Conservation (phyloP, 1,139 yeast genomes). For the Scheffersomyces segobiensis region DNA sequence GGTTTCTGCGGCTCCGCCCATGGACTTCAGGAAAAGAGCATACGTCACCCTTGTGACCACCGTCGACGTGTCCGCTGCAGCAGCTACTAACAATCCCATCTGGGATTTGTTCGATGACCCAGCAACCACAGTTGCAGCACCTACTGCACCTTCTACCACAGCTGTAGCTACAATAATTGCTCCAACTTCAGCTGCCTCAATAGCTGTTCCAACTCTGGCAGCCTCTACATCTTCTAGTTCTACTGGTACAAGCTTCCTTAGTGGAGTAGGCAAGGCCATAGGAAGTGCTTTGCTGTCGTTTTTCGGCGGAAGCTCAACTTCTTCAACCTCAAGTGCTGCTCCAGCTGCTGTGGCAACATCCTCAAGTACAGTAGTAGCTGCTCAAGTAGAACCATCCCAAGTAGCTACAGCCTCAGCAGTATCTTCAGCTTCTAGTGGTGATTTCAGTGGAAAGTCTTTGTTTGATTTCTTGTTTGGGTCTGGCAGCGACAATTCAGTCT, state of each 20-base stretch:
- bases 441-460: conserved; percentile 10
- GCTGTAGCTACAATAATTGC: conserved; percentile 2
- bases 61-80: conserved; percentile 9
- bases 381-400: conserved; percentile 8
- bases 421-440: conserved; percentile 4
- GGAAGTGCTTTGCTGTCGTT: neutral
- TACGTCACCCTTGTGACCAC: conserved; percentile 19
- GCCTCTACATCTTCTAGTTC: conserved; percentile 4
- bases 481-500: conserved; percentile 4
- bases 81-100: conserved; percentile 7
- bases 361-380: conserved; percentile 7
- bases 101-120: conserved; percentile 13
- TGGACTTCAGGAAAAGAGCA: conserved; percentile 11
- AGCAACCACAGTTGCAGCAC: conserved; percentile 7
- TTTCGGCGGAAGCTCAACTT: neutral
- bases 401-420: conserved; percentile 6
- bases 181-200: conserved; percentile 10
- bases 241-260: neutral
- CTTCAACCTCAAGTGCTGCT: conserved; percentile 6
- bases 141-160: conserved; percentile 12
- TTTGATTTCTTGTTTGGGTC: conserved; percentile 12
- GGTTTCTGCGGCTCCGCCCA: conserved; percentile 13
- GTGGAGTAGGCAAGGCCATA: neutral
- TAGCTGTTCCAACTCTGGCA: neutral
- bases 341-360: conserved; percentile 6